phyloP scores from a whole-genome alignment of 2,329 filamentous ascomycete genomes.

The Trichoderma sp. region DNA sequence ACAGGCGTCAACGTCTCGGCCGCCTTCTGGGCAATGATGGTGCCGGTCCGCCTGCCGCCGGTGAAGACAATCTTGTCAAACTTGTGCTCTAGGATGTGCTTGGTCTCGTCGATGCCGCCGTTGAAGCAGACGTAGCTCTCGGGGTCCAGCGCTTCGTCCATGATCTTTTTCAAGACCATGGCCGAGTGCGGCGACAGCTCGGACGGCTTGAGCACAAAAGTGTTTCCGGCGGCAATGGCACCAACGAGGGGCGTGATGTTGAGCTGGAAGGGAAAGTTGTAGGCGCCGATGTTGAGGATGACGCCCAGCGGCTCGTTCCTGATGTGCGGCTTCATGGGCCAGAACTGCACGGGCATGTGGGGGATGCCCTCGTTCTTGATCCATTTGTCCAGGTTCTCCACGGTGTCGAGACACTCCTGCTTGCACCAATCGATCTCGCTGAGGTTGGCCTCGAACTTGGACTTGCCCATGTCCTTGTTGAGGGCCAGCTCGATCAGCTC shows the following conservation, averaged over 20 bases:
- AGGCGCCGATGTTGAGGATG: conserved; percentile 83
- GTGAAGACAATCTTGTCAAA: conserved; percentile 99
- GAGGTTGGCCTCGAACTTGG: conserved; percentile 67
- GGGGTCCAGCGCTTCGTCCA: conserved; percentile 72
- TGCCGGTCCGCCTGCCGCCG: conserved; percentile 72
- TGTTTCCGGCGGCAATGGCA: conserved; percentile 89
- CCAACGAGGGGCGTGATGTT: conserved; percentile 76
- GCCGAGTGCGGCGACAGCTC: conserved; percentile 76
- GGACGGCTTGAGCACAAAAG: conserved; percentile 84
- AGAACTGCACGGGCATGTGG: conserved; percentile 67
- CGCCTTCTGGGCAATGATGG: conserved; percentile 85
- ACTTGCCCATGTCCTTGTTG: conserved; percentile 74
- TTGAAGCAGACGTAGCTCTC: conserved; percentile 75
- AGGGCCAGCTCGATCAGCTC: conserved; percentile 71
- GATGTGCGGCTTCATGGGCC: conserved; percentile 68
- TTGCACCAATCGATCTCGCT: conserved; percentile 75
- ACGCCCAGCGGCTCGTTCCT: conserved; percentile 84
- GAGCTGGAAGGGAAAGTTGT: conserved; percentile 89
- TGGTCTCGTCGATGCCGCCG: conserved; percentile 76
- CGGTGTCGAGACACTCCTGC: conserved; percentile 76
- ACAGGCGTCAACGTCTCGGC: conserved; percentile 86
- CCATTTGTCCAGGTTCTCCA: conserved; percentile 76
- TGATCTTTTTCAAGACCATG: conserved; percentile 73
- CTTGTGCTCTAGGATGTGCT: conserved; percentile 77
- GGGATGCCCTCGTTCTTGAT: conserved; percentile 73